phyloP scores from a whole-genome alignment of 2,329 filamentous ascomycete species.

The Neonectria hederae region DNA sequence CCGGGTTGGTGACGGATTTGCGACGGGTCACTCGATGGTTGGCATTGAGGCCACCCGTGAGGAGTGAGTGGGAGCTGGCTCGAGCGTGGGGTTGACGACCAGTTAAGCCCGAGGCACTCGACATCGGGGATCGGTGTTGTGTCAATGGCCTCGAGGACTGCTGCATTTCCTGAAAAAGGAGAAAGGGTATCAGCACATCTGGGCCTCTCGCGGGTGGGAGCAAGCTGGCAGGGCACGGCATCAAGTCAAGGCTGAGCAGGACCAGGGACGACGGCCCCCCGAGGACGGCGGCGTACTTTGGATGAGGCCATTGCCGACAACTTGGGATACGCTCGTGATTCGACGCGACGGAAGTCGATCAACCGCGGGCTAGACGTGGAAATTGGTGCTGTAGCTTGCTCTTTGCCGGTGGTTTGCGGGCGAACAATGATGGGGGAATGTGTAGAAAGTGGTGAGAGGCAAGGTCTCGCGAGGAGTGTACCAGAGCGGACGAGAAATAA shows the following conservation, averaged over 20 bases:
- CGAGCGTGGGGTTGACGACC: conserved; percentile 73
- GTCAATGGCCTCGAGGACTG: conserved; percentile 73
- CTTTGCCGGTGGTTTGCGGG: conserved; percentile 26
- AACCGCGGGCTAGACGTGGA: conserved; percentile 42
- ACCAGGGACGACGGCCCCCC: conserved; percentile 32
- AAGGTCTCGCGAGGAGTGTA: conserved; percentile 39
- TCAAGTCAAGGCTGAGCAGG: conserved; percentile 35
- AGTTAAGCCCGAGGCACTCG: conserved; percentile 66
- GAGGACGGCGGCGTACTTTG: conserved; percentile 59
- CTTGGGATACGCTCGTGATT: conserved; percentile 47
- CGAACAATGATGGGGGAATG: conserved; percentile 28
- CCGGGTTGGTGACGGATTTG: conserved; percentile 88
- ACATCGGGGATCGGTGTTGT: conserved; percentile 68
- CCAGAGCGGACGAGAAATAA: conserved; percentile 50
- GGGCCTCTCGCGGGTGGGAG: conserved; percentile 44
- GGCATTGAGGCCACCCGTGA: conserved; percentile 79
- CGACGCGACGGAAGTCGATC: conserved; percentile 47
- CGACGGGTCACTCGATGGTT: conserved; percentile 89
- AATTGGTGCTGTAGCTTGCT: conserved; percentile 35
- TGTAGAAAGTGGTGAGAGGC: conserved; percentile 38
- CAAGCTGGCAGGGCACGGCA: conserved; percentile 45
- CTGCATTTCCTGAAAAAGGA: conserved; percentile 66
- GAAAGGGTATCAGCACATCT: conserved; percentile 48
- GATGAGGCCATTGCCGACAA: conserved; percentile 68
- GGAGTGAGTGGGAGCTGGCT: conserved; percentile 83